Evolutionary conservation across 2,329 filamentous ascomycete species (phyloP), one percentile per base, ranked within the genome.

Genomic region (Trichoderma atrobrunneum): DNA sequence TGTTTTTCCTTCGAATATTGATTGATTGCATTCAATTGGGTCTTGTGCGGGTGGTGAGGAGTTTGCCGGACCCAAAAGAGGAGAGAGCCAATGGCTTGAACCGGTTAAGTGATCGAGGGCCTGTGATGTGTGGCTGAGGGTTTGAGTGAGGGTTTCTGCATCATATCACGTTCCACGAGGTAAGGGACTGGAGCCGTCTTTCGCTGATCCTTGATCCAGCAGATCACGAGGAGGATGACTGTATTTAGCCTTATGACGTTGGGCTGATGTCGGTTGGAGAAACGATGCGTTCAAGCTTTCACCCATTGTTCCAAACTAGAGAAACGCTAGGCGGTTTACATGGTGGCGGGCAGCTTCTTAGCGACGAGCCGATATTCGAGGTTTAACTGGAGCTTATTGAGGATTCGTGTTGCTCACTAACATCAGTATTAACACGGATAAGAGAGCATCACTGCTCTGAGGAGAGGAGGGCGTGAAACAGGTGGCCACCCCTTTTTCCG

Each of bases 211-310:
- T 54, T 54, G 48, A 24, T 24, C 48, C 59, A 57, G 43, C 26
- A 16, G 70, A 72, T 72, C 70, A 72, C 70, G 70, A 72, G 70
- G 57, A 59, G 56, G 51, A 59, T 51, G 56, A 43, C 56, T 61
- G 43, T 64, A 26, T 70, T 64, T 56, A 62, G 65, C 24, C 71
- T 73, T 74, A 80, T 80, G 78, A 78, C 78, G 78, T 79, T 78
- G 73, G 70, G 72, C 73, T 77, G 75, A 76, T 72, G 71, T 72
- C 62, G 70, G 39, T 73, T 70, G 57, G 64, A 67, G 64, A 39
- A 63, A 8, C 54, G 26, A 48, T 36, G 61, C 39, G 12, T 24
- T 36, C 56, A 60, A 60, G 34, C 67, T 48, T 34, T 54, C n/a
- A 61, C 24, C 56, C 56, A 34, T 54, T 28, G 56, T 1, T 24